Evolutionary conservation across 768 basidiomycete genomes (phyloP).

Genomic region (Calvatia gigantea): DNA sequence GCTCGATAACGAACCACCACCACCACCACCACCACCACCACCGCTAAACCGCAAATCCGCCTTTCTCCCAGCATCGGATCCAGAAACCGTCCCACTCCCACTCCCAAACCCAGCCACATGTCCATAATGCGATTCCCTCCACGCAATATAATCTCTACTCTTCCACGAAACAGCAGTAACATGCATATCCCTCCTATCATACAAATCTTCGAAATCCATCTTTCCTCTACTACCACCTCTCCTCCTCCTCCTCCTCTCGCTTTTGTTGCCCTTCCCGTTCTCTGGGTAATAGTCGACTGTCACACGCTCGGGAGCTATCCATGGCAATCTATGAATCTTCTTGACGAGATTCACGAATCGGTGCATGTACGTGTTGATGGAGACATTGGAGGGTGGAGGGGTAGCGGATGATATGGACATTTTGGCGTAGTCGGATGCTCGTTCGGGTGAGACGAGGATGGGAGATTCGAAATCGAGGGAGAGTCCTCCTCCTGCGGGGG

Average conservation of each 20-base stretch:
- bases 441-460: constrained; percentile 36
- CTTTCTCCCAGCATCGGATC: no score
- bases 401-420: constrained; percentile 36
- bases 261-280: constrained; percentile 9
- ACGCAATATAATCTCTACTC: background rate
- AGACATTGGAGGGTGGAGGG: constrained; percentile 32
- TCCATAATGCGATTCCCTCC: background rate
- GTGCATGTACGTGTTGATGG: constrained; percentile 28
- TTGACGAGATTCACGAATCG: constrained; percentile 32
- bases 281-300: constrained; percentile 42
- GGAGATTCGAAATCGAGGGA: constrained; percentile 28
- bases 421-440: constrained; percentile 44
- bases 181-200: background rate
- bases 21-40: no score
- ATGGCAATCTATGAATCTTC: constrained; percentile 38
- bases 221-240: no score
- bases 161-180: constrained; percentile 7
- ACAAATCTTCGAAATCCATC: background rate
- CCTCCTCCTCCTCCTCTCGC: constrained; percentile 6
- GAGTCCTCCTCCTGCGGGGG: background rate
- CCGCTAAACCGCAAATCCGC: no score
- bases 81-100: background rate
- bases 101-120: background rate
- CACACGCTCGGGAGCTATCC: constrained; percentile 38
- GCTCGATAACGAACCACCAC: no score